A percentile compares a stretch with the other conserved stretches of the same genome.
phyloP scores from a whole-genome alignment of 352 stramenopile genomes.

The Globisporangium ultimum region DNA sequence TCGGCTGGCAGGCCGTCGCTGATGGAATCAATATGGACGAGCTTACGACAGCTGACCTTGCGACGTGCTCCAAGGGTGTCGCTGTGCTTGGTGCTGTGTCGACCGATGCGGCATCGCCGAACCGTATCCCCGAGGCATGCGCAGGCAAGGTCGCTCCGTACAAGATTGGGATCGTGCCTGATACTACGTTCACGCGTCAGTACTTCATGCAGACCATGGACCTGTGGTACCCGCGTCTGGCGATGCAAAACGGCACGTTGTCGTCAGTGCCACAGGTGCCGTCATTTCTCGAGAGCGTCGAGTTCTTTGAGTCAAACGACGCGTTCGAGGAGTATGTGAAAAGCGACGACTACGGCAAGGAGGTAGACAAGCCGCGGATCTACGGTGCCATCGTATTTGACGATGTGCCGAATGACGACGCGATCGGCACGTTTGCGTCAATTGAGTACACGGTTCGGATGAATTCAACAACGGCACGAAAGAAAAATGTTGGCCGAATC shows the following conservation, averaged over 20 bases:
- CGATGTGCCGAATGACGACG: conserved; percentile 26
- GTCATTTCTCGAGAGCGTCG: conserved; percentile 50
- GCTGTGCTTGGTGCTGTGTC: conserved; percentile 30
- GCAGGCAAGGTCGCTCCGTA: conserved; percentile 38
- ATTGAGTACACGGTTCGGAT: conserved; percentile 69
- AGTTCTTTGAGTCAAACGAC: conserved; percentile 51
- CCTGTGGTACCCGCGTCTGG: conserved; percentile 41
- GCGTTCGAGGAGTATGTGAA: conserved; percentile 44
- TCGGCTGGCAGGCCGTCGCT: too few species aligned
- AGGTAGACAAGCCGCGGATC: conserved; percentile 34
- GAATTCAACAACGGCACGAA: conserved; percentile 32
- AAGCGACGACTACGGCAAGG: conserved; percentile 39
- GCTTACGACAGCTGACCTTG: not conserved
- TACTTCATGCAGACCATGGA: conserved; percentile 61
- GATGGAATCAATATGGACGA: too few species aligned
- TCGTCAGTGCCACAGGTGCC: conserved; percentile 19
- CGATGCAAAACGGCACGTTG: conserved; percentile 7
- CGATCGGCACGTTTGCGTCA: conserved; percentile 37
- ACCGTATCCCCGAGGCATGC: conserved; percentile 30
- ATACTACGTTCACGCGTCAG: conserved; percentile 56
- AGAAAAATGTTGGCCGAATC: too few species aligned
- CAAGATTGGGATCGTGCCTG: conserved; percentile 49
- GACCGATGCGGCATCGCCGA: conserved; percentile 29
- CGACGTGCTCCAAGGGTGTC: conserved; percentile 24
- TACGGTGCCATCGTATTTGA: conserved; percentile 67